Base-by-base conservation (phyloP, 441 rosid species). In the Bocquillonia castaneifolia region DNA sequence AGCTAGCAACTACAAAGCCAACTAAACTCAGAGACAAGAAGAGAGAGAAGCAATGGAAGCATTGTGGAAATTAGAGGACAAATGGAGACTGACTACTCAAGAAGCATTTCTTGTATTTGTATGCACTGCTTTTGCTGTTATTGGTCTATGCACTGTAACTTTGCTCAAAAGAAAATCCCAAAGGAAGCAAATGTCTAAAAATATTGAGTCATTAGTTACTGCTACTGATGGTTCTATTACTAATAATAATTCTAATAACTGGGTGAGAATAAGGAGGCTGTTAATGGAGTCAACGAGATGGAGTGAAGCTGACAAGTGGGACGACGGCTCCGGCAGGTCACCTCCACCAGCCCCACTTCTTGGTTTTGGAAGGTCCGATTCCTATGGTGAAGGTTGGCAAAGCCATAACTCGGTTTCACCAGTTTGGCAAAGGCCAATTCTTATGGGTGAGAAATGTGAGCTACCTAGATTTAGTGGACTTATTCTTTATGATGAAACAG, bases 361-460 rank as follows among this genome's bases (percentile, higher is more conserved):
- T 31, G 66, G 78, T 74, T 6, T 28, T 50, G 83, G 75, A 75
- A 63, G 72, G 64, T 44, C 31, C 0, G 70, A 32, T 40, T 69
- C 48, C 44, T 64, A 45, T 0, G 36, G 65, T 3, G 67, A 58
- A 20, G 83, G 79, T 47, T 62, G 82, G 91, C 85, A 72, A 53
- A 91, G 87, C 72, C 86, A 77, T 60, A 80, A 83, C 73, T 82
- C 90, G 1, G 82, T 56, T 37, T 85, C 91, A 2, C 88, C 90
- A 0, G 88, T 88, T 72, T 88, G 96, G 96, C 88, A 88, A 68
- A 77, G 96, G 55, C 97, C 97, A 6, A 88, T 87, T 44, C 78
- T 88, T 28, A 88, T 87, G 96, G 97, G 97, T 63, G 97, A 82
- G 80, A 92, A 87, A 77, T 90, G 96, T 62, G 84, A 90, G 80